Evolutionary conservation across 805 yeast genomes (phyloP).

Genomic region (Peterozyma toletana): DNA sequence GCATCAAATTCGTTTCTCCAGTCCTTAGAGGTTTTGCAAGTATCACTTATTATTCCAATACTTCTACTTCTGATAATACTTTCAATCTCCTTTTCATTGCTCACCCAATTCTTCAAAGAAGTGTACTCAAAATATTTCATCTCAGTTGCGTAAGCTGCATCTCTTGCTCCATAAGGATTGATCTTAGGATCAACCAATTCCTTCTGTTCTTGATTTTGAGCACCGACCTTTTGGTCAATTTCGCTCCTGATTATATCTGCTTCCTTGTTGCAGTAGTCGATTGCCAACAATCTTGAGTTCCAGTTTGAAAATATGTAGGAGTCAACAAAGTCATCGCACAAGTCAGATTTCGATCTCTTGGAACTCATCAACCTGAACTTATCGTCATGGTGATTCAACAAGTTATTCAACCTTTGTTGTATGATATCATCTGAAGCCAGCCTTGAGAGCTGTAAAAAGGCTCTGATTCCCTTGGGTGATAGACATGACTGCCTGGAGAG

Average conservation of each 20-base stretch:
- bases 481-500: conserved; percentile 23
- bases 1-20: not conserved
- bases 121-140: conserved; percentile 20
- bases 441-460: conserved; percentile 29
- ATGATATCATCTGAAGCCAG: conserved; percentile 37
- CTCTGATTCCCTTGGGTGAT: conserved; percentile 24
- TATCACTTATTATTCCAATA: conserved; percentile 23
- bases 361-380: conserved; percentile 8
- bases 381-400: conserved; percentile 21
- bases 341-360: conserved; percentile 1
- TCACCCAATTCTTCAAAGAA: conserved; percentile 25
- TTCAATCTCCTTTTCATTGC: conserved; percentile 34
- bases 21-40: conserved; percentile 18
- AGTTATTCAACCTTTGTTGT: conserved; percentile 32
- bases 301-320: conserved; percentile 38
- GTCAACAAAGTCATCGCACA: conserved; percentile 27
- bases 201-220: conserved; percentile 12
- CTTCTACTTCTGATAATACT: conserved; percentile 29
- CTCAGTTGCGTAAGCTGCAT: conserved; percentile 22
- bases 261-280: conserved; percentile 33
- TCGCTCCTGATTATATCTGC: conserved; percentile 21
- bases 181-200: conserved; percentile 23
- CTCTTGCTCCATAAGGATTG: conserved; percentile 46
- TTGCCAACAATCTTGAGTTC: conserved; percentile 31
- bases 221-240: conserved; percentile 13